Conservation (phyloP, 306 rosid species). For the Cicer cuneatum region DNA sequence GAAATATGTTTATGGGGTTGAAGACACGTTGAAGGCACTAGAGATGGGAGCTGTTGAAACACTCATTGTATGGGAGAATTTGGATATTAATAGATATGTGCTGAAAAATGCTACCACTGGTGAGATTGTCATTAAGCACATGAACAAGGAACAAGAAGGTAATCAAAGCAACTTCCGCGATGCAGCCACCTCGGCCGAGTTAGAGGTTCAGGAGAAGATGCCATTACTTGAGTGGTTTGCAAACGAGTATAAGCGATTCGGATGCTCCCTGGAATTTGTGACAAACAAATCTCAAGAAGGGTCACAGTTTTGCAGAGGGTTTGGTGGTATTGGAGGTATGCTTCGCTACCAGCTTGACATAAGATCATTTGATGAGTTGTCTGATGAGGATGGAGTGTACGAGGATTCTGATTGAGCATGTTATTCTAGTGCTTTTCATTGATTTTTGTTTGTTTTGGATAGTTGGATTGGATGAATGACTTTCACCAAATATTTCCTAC, state of each 20-base stretch:
- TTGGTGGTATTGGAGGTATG: conserved; percentile 91
- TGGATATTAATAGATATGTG: conserved; percentile 73
- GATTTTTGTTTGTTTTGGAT: not conserved
- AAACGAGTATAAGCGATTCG: conserved; percentile 73
- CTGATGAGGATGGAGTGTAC: conserved; percentile 67
- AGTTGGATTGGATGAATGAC: conserved; percentile 25
- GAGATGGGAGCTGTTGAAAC: conserved; percentile 94
- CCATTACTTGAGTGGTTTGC: conserved; percentile 94
- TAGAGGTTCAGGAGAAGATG: conserved; percentile 83
- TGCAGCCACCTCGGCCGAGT: conserved; percentile 49
- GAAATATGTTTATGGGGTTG: conserved; percentile 86
- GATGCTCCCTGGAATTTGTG: conserved; percentile 84
- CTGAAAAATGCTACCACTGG: conserved; percentile 62
- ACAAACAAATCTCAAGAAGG: conserved; percentile 95
- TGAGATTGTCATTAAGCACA: conserved; percentile 69
- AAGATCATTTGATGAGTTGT: conserved; percentile 75
- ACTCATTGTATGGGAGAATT: conserved; percentile 85
- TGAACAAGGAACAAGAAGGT: conserved; percentile 74
- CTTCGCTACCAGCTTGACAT: conserved; percentile 95
- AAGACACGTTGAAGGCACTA: conserved; percentile 82
- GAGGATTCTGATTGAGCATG: conserved; percentile 64
- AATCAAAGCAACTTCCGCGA: conserved; percentile 73
- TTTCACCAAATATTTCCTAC: conserved; percentile 46
- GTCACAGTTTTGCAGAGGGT: conserved; percentile 90
- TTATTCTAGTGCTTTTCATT: conserved; percentile 14